phyloP scores from a whole-genome alignment of 768 basidiomycete genomes.

The Kwoniella pini region DNA sequence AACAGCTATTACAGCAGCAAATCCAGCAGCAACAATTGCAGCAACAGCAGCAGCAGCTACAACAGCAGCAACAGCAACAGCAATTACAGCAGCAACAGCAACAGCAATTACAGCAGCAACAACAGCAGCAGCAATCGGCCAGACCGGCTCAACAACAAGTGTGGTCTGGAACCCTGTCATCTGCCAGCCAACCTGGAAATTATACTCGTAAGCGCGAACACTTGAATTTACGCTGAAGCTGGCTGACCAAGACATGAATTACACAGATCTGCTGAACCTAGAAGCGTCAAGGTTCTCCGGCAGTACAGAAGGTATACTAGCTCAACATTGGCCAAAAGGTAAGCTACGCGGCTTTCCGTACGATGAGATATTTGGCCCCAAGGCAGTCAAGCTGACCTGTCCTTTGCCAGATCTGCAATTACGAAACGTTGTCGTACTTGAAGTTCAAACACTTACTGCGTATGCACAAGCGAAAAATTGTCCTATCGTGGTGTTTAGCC shows the following conservation, averaged over 20 bases:
- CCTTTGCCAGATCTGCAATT: slow-evolving; percentile 14
- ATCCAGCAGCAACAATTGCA: slow-evolving; percentile 9
- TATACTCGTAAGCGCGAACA: neutral
- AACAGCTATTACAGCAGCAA: slow-evolving; percentile 8
- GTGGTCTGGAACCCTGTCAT: slow-evolving; percentile 19
- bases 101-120: slow-evolving; percentile 4
- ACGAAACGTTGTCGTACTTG: slow-evolving; percentile 8
- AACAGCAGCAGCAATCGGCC: neutral
- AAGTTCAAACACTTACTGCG: slow-evolving; percentile 13
- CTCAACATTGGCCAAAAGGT: slow-evolving; percentile 21
- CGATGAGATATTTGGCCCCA: too few relatives aligned
- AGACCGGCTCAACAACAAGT: slow-evolving; percentile 9
- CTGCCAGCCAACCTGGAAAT: neutral
- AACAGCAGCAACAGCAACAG: slow-evolving; percentile 1
- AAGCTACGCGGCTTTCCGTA: neutral
- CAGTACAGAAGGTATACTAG: slow-evolving; percentile 5
- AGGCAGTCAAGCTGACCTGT: neutral
- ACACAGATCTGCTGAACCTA: slow-evolving; percentile 6
- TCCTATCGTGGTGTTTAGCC: slow-evolving; percentile 19
- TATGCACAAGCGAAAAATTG: slow-evolving; percentile 22
- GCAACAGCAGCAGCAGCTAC: neutral
- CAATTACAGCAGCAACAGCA: neutral
- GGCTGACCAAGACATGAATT: too few relatives aligned
- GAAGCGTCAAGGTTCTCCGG: slow-evolving; percentile 22
- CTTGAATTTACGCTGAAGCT: too few relatives aligned